A percentile compares a stretch with the other conserved stretches of the same genome.
Evolutionary conservation across 129 eudicot species (phyloP).

Genomic region (Helianthus tuberosus): DNA sequence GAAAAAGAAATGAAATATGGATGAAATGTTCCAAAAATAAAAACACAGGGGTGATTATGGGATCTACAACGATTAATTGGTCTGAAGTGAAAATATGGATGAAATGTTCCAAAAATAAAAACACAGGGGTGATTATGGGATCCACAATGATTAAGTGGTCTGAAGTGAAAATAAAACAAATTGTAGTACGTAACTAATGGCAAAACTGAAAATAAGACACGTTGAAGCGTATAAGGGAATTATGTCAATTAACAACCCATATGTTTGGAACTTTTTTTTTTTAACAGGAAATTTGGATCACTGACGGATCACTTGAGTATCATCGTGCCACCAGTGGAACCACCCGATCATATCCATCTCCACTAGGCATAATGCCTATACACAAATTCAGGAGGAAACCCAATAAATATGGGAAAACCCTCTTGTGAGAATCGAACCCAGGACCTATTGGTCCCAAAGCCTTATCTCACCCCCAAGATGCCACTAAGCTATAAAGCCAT

Average conservation of each 20-base stretch:
- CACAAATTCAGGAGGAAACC: no score
- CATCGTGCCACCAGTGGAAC: no score
- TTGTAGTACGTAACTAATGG: not conserved
- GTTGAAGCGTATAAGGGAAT: not conserved
- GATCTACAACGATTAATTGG: conserved; percentile 1
- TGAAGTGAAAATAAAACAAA: not conserved
- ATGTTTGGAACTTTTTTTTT: not conserved
- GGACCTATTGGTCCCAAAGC: no score
- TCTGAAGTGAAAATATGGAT: conserved; percentile 2
- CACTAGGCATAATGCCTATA: no score
- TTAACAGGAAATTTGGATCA: no score
- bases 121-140: not conserved
- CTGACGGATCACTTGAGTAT: no score
- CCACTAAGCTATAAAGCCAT: no score
- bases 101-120: not conserved
- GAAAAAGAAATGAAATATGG: not conserved
- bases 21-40: not conserved
- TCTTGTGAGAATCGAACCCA: no score
- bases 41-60: not conserved
- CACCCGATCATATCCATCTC: no score
- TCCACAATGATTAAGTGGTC: conserved; percentile 11
- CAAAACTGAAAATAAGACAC: not conserved
- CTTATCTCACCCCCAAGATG: no score
- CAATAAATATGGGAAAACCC: no score
- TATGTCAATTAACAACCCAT: not conserved